phyloP scores from a whole-genome alignment of 108 stramenopile genomes.

The Skeletonema marinoi region DNA sequence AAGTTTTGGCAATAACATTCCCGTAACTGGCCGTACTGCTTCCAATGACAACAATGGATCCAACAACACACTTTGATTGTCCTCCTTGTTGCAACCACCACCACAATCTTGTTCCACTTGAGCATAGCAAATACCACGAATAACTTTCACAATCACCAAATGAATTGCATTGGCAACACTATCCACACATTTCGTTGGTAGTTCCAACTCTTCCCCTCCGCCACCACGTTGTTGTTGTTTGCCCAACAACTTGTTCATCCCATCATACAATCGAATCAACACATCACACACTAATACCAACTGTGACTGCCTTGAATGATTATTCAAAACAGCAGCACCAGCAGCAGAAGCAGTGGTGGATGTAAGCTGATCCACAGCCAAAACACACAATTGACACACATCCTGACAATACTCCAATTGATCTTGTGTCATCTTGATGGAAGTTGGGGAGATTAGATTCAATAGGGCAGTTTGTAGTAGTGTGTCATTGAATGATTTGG shows the following conservation, averaged over 20 bases:
- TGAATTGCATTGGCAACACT: constrained; percentile 18
- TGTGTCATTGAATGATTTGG: background rate
- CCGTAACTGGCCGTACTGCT: constrained; percentile 38
- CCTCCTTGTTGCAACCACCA: background rate
- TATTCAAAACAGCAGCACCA: too few species aligned
- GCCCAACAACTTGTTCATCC: background rate
- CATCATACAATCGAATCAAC: constrained; percentile 23
- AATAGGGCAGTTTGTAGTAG: constrained; percentile 14
- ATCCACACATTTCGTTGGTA: background rate
- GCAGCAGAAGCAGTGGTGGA: background rate
- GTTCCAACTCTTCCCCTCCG: background rate
- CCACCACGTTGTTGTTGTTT: background rate
- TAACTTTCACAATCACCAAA: constrained; percentile 18
- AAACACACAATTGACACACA: background rate
- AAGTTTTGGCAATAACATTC: constrained; percentile 43
- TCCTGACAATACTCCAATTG: background rate
- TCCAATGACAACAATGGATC: constrained; percentile 31
- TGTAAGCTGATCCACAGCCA: background rate
- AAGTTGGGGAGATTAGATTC: constrained; percentile 10
- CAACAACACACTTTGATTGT: background rate
- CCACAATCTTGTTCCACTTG: too few species aligned
- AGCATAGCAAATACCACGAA: constrained; percentile 29
- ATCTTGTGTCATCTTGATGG: background rate
- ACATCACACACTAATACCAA: constrained; percentile 28
- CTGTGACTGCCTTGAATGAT: constrained; percentile 11